These are phyloP conservation scores for Pueraria montana DNA, from an alignment of 306 rosid species.

Conservation along the genomic window DNA sequence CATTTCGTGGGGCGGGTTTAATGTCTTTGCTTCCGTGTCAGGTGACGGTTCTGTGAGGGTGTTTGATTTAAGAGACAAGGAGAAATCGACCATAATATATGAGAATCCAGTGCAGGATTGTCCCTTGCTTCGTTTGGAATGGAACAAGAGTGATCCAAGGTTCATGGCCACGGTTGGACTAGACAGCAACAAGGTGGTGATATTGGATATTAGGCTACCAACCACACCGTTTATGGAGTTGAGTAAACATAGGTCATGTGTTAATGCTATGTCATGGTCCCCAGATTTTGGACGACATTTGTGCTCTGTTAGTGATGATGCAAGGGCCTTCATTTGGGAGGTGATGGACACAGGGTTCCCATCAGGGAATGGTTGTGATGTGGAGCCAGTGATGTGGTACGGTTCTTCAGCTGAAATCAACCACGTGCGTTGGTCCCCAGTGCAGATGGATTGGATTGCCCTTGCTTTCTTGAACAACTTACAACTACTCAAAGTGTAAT, in stretches of 20 bases:
- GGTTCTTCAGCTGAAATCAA: conserved; percentile 65
- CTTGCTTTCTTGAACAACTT: conserved; percentile 62
- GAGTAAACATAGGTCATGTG: conserved; percentile 61
- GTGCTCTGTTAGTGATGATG: conserved; percentile 71
- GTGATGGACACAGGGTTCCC: conserved; percentile 49
- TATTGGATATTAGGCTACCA: conserved; percentile 74
- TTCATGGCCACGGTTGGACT: conserved; percentile 68
- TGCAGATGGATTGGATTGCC: conserved; percentile 67
- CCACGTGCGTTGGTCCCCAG: conserved; percentile 70
- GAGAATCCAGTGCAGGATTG: conserved; percentile 60
- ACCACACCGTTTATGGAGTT: conserved; percentile 68
- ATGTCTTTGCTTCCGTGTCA: conserved; percentile 75
- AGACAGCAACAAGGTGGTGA: conserved; percentile 67
- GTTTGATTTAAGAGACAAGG: conserved; percentile 73
- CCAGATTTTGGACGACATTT: conserved; percentile 60
- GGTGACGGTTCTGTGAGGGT: conserved; percentile 79
- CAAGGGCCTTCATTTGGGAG: conserved; percentile 78
- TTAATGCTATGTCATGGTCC: conserved; percentile 75
- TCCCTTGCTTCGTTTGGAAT: conserved; percentile 69
- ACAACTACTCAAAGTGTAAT: conserved; percentile 68
- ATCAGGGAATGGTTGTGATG: conserved; percentile 36
- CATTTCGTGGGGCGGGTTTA: conserved; percentile 78
- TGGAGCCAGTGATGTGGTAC: conserved; percentile 67
- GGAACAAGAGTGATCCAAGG: conserved; percentile 77
- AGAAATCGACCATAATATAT: conserved; percentile 72